Conservation (phyloP, 2,329 filamentous ascomycete genomes). For the Apiospora kogelbergensis region DNA sequence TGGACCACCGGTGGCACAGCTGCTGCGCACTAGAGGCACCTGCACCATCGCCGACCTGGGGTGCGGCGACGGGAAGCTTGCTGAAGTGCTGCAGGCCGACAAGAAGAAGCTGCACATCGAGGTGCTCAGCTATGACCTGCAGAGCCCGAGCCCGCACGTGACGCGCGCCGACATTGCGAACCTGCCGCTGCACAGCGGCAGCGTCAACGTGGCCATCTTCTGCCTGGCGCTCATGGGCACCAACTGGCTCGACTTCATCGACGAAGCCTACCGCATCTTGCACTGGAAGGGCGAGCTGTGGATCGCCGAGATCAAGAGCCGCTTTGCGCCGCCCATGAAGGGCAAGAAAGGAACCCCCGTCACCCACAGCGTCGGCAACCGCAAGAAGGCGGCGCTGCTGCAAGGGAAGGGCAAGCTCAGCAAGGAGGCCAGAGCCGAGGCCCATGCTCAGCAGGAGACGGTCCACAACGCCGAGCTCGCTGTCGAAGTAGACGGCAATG, state of each 20-base stretch:
- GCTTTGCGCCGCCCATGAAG: conserved; percentile 66
- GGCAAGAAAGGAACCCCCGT: conserved; percentile 48
- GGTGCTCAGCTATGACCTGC: conserved; percentile 84
- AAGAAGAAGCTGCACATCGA: conserved; percentile 68
- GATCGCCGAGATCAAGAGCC: conserved; percentile 95
- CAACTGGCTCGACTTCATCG: conserved; percentile 95
- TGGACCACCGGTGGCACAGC: conserved; percentile 40
- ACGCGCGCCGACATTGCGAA: conserved; percentile 87
- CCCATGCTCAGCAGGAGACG: conserved; percentile 46
- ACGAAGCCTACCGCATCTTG: conserved; percentile 90
- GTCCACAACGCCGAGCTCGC: conserved; percentile 58
- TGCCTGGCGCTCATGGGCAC: conserved; percentile 98
- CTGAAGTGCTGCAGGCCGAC: conserved; percentile 64
- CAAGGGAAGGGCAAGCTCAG: conserved; percentile 30
- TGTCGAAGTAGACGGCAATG: conserved; percentile 69
- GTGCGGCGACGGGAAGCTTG: conserved; percentile 86
- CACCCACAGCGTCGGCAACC: conserved; percentile 70
- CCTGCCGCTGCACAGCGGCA: conserved; percentile 72
- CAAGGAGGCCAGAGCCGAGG: conserved; percentile 43
- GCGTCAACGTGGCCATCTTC: conserved; percentile 86
- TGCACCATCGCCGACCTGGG: conserved; percentile 89
- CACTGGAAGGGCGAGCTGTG: conserved; percentile 95
- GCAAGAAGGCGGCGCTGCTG: conserved; percentile 46
- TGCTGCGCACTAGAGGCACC: conserved; percentile 70
- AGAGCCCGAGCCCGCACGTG: conserved; percentile 72